Percentiles rank a stretch among this genome's conserved stretches.
These are phyloP conservation scores for Torulaspora quercuum DNA, from an alignment of 805 yeast genomes.

Conservation along the genomic window DNA sequence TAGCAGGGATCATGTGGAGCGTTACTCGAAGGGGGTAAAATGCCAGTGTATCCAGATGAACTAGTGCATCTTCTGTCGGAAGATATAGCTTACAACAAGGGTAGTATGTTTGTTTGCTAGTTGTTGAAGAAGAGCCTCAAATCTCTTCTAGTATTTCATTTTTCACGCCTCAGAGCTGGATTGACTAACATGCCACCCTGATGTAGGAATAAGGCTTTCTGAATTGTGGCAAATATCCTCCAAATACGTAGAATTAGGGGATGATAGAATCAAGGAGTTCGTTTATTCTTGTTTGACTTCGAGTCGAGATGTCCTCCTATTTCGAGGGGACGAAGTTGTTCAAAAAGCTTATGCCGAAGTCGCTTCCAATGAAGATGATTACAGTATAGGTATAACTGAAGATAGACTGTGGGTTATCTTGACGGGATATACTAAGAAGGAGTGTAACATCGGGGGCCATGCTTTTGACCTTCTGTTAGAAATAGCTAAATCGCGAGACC, in stretches of 20 bases:
- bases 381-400: slow-evolving; percentile 40
- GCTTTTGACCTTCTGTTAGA: slow-evolving; percentile 55
- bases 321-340: slow-evolving; percentile 9
- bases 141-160: slow-evolving; percentile 3
- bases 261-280: slow-evolving; percentile 20
- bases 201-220: slow-evolving; percentile 15
- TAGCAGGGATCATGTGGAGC: no score
- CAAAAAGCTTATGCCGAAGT: slow-evolving; percentile 5
- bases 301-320: slow-evolving; percentile 19
- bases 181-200: slow-evolving; percentile 5
- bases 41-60: slow-evolving; percentile 33
- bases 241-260: slow-evolving; percentile 10
- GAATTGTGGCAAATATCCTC: slow-evolving; percentile 15
- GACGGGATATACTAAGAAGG: slow-evolving; percentile 53
- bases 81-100: slow-evolving; percentile 35
- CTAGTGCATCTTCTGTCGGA: slow-evolving; percentile 26
- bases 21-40: background rate
- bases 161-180: no score
- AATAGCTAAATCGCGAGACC: slow-evolving; percentile 53
- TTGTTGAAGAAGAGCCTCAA: background rate
- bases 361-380: slow-evolving; percentile 10
- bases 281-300: slow-evolving; percentile 21
- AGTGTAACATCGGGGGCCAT: slow-evolving; percentile 50
- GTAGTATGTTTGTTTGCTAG: slow-evolving; percentile 21
- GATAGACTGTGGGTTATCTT: slow-evolving; percentile 56